Base-by-base conservation (phyloP, 208 protist genomes). In the Leishmania aethiopica region DNA sequence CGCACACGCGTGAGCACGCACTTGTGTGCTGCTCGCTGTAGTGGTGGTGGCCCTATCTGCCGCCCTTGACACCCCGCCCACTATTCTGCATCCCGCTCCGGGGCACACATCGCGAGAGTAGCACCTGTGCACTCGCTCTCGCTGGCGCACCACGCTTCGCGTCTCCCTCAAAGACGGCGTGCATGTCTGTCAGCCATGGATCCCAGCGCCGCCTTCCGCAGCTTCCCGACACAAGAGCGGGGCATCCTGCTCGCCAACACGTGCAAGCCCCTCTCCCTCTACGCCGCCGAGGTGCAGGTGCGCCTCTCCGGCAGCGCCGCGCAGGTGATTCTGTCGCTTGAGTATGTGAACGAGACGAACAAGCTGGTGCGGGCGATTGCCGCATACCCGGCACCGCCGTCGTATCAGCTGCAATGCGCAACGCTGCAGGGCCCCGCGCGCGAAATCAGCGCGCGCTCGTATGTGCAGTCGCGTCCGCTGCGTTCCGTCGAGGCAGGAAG, bases 321-420 rank as follows among this genome's bases (percentile, higher is more conserved):
- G 49, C 85, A 90, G 47, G 92, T 97, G 42, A 84, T 62, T 40
- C 80, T 95, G 25, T 80, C 81, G 13, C 87, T 91, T 57, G 91
- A 94, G 83, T 97, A 93, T 82, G 76, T 89, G 25, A 97, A 97
- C 67, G 86, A 94, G 49, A 93, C 84, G 0, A 91, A 94, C 73
- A 81, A 87, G 66, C 47, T 81, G 28, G 94, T 92, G n/a, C 47
- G 70, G 35, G 77, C 45, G 10, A 88, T 96, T 75, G 91, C 89
- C 11, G 91, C 84, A n/a, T 91, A 90, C 82, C 85, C 94, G n/a
- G 69, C 91, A 11, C 92, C 94, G 3, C 62, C 79, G 22, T 59
- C 66, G n/a, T 97, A 89, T 88, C 83, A 88, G 17, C 84, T 96
- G 25, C 86, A 90, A 78, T 32, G 57, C 47, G 87, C 81, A 7